Conservation (phyloP, 495 filamentous ascomycete species). For the Penicillium mononematosum region DNA sequence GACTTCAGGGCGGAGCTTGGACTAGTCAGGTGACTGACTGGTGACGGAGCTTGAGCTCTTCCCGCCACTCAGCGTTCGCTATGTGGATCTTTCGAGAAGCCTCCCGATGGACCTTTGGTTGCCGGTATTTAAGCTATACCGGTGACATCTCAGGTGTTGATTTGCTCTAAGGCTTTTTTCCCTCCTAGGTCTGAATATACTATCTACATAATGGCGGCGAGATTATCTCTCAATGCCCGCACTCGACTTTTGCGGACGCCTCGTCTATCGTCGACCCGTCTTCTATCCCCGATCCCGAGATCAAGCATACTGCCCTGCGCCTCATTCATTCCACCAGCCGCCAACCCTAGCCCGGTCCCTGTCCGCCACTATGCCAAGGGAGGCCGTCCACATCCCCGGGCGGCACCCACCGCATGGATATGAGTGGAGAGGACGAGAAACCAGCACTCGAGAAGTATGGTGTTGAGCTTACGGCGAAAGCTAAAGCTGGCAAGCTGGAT, state of each 20-base stretch:
- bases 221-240: conserved; percentile 35
- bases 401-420: conserved; percentile 88
- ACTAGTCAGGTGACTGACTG: conserved; percentile 32
- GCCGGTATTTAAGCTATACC: conserved; percentile 24
- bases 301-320: conserved; percentile 24
- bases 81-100: conserved; percentile 49
- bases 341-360: conserved; percentile 16
- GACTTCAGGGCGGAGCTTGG: conserved; percentile 10
- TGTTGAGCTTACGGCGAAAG: conserved; percentile 82
- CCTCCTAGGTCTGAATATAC: conserved; percentile 1
- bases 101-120: conserved; percentile 29
- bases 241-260: conserved; percentile 33
- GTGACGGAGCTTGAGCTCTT: conserved; percentile 32
- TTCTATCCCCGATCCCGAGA: conserved; percentile 23
- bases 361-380: conserved; percentile 70
- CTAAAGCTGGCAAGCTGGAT: conserved; percentile 86
- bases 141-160: neutral
- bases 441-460: conserved; percentile 87
- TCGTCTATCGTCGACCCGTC: conserved; percentile 21
- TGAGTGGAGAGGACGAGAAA: conserved; percentile 77
- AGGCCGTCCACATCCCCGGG: conserved; percentile 85
- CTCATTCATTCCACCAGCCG: conserved; percentile 16
- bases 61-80: conserved; percentile 33
- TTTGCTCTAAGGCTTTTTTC: neutral
- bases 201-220: conserved; percentile 36